phyloP scores from a whole-genome alignment of 176 grass and related monocot species.

The Musa schizocarpa region DNA sequence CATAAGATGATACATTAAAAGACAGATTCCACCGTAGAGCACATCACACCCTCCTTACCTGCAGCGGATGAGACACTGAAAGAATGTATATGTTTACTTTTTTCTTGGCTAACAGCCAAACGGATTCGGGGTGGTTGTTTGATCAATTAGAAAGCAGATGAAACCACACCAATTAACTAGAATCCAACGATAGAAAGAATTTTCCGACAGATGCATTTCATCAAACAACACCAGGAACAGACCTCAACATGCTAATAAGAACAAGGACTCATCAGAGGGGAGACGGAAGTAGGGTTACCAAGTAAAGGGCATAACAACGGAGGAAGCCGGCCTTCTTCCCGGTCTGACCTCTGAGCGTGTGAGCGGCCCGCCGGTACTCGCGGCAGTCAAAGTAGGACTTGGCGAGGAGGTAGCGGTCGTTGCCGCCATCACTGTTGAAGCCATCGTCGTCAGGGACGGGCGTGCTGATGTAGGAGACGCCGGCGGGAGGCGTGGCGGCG shows the following conservation, averaged over 20 bases:
- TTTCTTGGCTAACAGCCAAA: too few species aligned
- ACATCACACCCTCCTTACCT: too few species aligned
- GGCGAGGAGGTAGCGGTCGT: conserved; percentile 79
- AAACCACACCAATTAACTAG: too few species aligned
- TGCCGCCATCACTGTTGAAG: conserved; percentile 34
- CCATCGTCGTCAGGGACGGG: conserved; percentile 75
- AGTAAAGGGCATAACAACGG: conserved; percentile 85
- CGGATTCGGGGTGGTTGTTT: too few species aligned
- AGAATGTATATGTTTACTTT: not conserved
- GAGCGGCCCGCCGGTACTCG: conserved; percentile 78
- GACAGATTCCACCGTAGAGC: too few species aligned
- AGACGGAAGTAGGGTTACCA: conserved; percentile 9
- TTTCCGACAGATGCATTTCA: conserved; percentile 28
- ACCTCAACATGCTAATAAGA: not conserved
- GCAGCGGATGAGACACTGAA: not conserved
- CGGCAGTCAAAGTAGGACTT: conserved; percentile 98
- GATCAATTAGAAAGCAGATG: too few species aligned
- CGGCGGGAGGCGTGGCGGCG: conserved; percentile 51
- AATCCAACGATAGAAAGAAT: not conserved
- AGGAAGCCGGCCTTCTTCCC: conserved; percentile 76
- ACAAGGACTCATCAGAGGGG: not conserved
- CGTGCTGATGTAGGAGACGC: conserved; percentile 86
- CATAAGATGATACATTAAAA: too few species aligned
- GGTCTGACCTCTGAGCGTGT: conserved; percentile 50
- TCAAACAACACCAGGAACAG: conserved; percentile 20